Percentiles rank a stretch among this genome's conserved stretches.
Evolutionary conservation across 139 green algal genomes (phyloP).

Genomic region (Nannochloris sp.): DNA sequence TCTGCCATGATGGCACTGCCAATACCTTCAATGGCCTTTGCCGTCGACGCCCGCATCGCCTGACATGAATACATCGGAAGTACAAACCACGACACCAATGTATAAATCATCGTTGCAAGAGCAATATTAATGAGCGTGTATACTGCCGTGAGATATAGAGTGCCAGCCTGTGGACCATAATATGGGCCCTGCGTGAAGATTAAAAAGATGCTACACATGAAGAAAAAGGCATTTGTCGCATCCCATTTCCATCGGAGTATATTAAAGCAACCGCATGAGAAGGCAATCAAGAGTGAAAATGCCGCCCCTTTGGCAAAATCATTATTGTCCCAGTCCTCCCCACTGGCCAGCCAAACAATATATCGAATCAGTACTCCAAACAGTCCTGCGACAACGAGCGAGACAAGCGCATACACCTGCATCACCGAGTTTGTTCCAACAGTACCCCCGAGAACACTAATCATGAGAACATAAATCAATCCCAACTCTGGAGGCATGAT

Average conservation of each 20-base stretch:
- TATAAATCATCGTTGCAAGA: not conserved
- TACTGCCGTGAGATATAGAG: not conserved
- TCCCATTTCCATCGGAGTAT: conserved; percentile 1
- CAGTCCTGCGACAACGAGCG: not conserved
- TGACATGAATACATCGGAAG: not conserved
- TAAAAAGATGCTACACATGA: not conserved
- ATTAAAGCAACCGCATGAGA: not conserved
- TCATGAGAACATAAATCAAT: not conserved
- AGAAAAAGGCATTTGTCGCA: not conserved
- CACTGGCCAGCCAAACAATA: not conserved
- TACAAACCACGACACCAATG: not conserved
- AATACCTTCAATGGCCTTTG: not conserved
- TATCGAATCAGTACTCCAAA: not conserved
- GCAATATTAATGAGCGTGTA: not conserved
- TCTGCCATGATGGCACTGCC: not conserved
- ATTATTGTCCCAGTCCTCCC: not conserved
- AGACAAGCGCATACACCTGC: not conserved
- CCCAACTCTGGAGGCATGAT: not conserved
- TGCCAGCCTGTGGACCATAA: not conserved
- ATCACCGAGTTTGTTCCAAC: not conserved
- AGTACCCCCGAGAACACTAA: not conserved
- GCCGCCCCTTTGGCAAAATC: not conserved
- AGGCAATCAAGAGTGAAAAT: not conserved
- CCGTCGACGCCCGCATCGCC: not conserved
- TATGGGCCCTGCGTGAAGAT: not conserved